phyloP scores from a whole-genome alignment of 371 early-diverging fungal genomes.

The Fennellomyces sp. region DNA sequence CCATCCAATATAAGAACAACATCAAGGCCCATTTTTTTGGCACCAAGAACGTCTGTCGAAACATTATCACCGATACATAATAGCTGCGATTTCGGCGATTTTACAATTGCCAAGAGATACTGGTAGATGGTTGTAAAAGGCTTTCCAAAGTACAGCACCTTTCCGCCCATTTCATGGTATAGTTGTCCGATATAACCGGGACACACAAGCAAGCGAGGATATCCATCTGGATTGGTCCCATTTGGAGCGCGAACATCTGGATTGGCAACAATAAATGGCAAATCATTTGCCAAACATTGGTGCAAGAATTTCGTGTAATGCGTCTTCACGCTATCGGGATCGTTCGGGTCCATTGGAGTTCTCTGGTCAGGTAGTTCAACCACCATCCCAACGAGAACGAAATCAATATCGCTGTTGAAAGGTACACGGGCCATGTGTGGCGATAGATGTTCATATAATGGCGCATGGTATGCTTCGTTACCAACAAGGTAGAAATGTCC shows the following conservation, averaged over 20 bases:
- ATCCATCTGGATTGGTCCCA: slow-evolving; percentile 32
- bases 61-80: slow-evolving; percentile 50
- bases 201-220: slow-evolving; percentile 26
- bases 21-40: slow-evolving; percentile 36
- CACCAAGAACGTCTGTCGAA: slow-evolving; percentile 46
- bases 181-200: slow-evolving; percentile 44
- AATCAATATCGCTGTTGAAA: slow-evolving; percentile 36
- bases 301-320: slow-evolving; percentile 35
- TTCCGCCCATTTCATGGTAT: slow-evolving; percentile 46
- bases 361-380: background rate
- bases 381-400: slow-evolving; percentile 37
- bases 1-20: slow-evolving; percentile 54
- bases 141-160: slow-evolving; percentile 50
- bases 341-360: slow-evolving; percentile 21
- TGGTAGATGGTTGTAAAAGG: slow-evolving; percentile 45
- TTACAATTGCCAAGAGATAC: slow-evolving; percentile 21
- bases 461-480: slow-evolving; percentile 36
- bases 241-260: slow-evolving; percentile 51
- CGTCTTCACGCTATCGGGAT: slow-evolving; percentile 22
- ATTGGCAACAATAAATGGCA: slow-evolving; percentile 47
- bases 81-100: slow-evolving; percentile 12
- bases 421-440: slow-evolving; percentile 19
- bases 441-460: slow-evolving; percentile 30
- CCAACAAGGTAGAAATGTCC: slow-evolving; percentile 41
- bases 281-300: slow-evolving; percentile 16